Conservation (phyloP, 1,139 yeast genomes). For the Taphrina communis region DNA sequence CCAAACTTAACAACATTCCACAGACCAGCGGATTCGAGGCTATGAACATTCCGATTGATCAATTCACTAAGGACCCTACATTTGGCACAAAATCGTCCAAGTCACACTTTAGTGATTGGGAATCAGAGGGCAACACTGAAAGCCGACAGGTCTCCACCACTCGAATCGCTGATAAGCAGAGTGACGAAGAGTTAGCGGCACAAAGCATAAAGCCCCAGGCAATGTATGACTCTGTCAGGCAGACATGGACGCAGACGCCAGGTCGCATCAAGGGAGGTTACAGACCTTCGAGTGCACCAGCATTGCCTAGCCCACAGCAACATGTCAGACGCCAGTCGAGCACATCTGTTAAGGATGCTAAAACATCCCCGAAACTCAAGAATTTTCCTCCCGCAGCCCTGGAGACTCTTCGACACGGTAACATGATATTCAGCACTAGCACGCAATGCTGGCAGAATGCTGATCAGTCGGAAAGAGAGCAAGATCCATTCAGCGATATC, state of each 20-base stretch:
- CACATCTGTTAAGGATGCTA: neutral
- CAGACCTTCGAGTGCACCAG: neutral
- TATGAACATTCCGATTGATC: constrained; percentile 33
- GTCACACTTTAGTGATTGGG: constrained; percentile 39
- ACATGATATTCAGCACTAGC: constrained; percentile 31
- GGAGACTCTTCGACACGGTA: constrained; percentile 29
- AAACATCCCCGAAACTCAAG: constrained; percentile 7
- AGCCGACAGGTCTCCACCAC: constrained; percentile 25
- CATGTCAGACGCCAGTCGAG: constrained; percentile 3
- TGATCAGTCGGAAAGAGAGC: neutral
- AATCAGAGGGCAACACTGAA: constrained; percentile 19
- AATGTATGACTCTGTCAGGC: constrained; percentile 30
- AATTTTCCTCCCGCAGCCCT: constrained; percentile 34
- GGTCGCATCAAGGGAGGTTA: constrained; percentile 6
- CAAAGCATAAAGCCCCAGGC: constrained; percentile 3
- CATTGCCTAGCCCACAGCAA: neutral
- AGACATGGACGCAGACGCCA: constrained; percentile 27
- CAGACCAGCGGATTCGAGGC: constrained; percentile 36
- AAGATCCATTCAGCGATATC: constrained; percentile 14
- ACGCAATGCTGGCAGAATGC: constrained; percentile 27
- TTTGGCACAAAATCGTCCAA: constrained; percentile 29
- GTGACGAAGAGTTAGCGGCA: constrained; percentile 9
- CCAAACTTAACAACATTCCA: neutral
- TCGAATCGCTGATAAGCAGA: neutral
- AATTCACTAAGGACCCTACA: constrained; percentile 9